Evolutionary conservation across 352 stramenopile species (phyloP).

Genomic region (Phytopythium helicoides): DNA sequence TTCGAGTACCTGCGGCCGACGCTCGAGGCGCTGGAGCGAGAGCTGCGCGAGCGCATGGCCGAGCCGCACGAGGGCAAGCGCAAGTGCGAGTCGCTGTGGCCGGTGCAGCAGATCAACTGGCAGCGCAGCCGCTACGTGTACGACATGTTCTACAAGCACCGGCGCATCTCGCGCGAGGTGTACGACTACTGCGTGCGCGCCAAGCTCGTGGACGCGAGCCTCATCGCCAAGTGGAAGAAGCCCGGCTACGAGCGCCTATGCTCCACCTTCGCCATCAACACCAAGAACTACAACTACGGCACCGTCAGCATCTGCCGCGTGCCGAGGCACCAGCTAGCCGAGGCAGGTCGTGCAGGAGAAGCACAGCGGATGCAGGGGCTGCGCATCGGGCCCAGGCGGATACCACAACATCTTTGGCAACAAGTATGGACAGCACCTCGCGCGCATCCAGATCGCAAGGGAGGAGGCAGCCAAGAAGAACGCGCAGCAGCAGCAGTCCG

Average conservation of each 20-base stretch:
- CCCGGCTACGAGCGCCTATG: conserved; percentile 98
- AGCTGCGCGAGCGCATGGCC: conserved; percentile 97
- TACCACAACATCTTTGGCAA: conserved; percentile 99
- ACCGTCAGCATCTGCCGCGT: conserved; percentile 98
- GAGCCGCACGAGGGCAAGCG: conserved; percentile 96
- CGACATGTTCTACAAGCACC: conserved; percentile 99
- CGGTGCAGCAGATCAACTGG: conserved; percentile 99
- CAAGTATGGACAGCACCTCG: conserved; percentile 99
- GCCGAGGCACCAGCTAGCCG: conserved; percentile 90
- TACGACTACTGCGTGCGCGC: conserved; percentile 97
- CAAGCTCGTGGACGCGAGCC: conserved; percentile 94
- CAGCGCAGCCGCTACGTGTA: conserved; percentile 98
- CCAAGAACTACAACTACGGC: conserved; percentile 99
- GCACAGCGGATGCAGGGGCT: conserved; percentile 97
- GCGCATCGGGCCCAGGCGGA: conserved; percentile 91
- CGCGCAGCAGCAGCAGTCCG: conserved; percentile 11
- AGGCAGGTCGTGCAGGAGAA: conserved; percentile 90
- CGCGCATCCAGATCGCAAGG: conserved; percentile 93
- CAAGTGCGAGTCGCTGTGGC: conserved; percentile 98
- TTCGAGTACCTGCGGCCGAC: conserved; percentile 96
- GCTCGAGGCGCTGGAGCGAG: conserved; percentile 95
- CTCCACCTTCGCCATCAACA: conserved; percentile 98
- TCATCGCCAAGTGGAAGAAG: conserved; percentile 99
- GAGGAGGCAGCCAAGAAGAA: conserved; percentile 59
- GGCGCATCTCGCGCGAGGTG: conserved; percentile 93